Conservation (phyloP, 352 stramenopile genomes). For the Pythium inflatum region DNA sequence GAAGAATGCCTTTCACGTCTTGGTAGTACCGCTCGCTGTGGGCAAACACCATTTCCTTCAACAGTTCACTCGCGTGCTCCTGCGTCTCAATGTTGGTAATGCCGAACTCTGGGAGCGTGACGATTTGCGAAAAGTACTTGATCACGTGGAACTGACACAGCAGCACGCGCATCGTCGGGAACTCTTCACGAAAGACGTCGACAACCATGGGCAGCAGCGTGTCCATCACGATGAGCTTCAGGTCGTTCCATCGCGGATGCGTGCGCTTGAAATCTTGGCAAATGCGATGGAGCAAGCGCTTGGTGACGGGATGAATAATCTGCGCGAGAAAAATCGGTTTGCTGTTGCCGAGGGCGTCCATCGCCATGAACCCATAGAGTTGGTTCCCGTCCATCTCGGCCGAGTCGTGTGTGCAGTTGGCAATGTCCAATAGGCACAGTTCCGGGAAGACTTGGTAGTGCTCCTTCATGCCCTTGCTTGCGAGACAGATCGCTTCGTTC, state of each 20-base stretch:
- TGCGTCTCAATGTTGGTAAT: slow-evolving; percentile 44
- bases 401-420: slow-evolving; percentile 34
- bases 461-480: slow-evolving; percentile 77
- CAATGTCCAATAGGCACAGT: slow-evolving; percentile 60
- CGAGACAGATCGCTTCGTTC: slow-evolving; percentile 73
- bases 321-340: slow-evolving; percentile 67
- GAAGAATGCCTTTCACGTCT: slow-evolving; percentile 49
- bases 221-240: slow-evolving; percentile 73
- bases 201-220: slow-evolving; percentile 58
- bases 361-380: slow-evolving; percentile 67
- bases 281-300: slow-evolving; percentile 57
- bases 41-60: slow-evolving; percentile 73
- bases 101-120: slow-evolving; percentile 47
- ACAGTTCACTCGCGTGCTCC: slow-evolving; percentile 48
- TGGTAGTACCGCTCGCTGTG: slow-evolving; percentile 54
- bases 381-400: slow-evolving; percentile 48
- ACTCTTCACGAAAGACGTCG: slow-evolving; percentile 59
- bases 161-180: slow-evolving; percentile 57
- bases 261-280: slow-evolving; percentile 80
- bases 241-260: slow-evolving; percentile 59
- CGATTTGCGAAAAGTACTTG: slow-evolving; percentile 59
- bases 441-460: slow-evolving; percentile 69
- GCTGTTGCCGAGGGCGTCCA: slow-evolving; percentile 69
- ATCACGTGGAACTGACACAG: slow-evolving; percentile 77
- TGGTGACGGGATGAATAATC: slow-evolving; percentile 49